Base-by-base conservation (phyloP, 2,329 filamentous ascomycete genomes). In the Leptographium flavum region DNA sequence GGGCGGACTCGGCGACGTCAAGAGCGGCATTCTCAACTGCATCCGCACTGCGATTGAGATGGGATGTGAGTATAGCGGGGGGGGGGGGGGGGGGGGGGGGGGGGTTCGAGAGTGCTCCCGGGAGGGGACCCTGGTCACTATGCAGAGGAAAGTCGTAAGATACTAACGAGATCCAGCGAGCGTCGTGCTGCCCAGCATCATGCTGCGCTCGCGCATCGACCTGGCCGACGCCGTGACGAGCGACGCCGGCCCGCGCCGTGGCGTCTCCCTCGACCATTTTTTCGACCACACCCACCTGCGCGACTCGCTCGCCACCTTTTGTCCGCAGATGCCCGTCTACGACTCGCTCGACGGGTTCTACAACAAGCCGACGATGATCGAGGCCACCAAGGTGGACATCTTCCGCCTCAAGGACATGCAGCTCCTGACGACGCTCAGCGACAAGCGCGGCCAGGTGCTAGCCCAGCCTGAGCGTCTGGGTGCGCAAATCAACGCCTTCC, bases 1-100 rank as follows among this genome's bases (percentile, higher is more conserved):
- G 2, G 69, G 66, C 3, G 66, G 64, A 5, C 52, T 71, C n/a
- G 64, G 59, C 6, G 59, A 63, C 43, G 62, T 69, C 17, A 63
- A 66, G 47, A 67, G 67, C 50, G 63, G 61, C n/a, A 56, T 66
- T 31, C 54, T 70, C 43, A 63, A 62, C 47, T 70, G 68, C 53
- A 53, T 71, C 21, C 61, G 66, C 37, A 61, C 66, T 43, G 66
- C 65, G 14, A 68, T 70, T 28, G 65, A 69, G 56, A 63, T 66
- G 36, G 68, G 68, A 45, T 67, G 68, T 60, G 49, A 52, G 53
- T 61, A 2, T 52, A 14, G 5, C 9, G 27, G 11, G 27, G 27
- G 6, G 27, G 27, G n/a, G n/a, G n/a, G n/a, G n/a, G n/a, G n/a
- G n/a, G n/a, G n/a, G n/a, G n/a, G n/a, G n/a, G n/a, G n/a, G n/a